Evolutionary conservation across 23 red algal genomes (phyloP).

Genomic region (Gracilaria vermiculophylla): DNA sequence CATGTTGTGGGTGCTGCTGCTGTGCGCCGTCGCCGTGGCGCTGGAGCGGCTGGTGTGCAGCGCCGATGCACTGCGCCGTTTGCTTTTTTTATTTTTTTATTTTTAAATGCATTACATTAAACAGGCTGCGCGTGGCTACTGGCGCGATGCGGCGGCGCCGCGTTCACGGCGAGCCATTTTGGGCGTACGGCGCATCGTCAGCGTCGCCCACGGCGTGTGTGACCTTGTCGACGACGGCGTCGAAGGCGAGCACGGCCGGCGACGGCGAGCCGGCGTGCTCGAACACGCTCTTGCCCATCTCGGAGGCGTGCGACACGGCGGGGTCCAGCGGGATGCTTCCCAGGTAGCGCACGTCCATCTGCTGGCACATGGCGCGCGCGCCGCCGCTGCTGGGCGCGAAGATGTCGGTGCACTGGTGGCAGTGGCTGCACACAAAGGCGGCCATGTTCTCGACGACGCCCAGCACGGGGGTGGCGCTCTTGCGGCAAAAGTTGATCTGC

Average conservation of each 20-base stretch:
- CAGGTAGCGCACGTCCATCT: slow-evolving; percentile 70
- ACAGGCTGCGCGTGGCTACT: too few relatives aligned
- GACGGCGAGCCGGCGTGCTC: not conserved
- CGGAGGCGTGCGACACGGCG: slow-evolving; percentile 62
- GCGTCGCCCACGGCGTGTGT: slow-evolving; percentile 20
- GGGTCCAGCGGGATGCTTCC: slow-evolving; percentile 93
- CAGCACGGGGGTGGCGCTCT: slow-evolving; percentile 69
- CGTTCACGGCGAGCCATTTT: not conserved
- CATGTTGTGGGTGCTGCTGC: too few relatives aligned
- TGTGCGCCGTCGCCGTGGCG: too few relatives aligned
- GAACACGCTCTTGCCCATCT: slow-evolving; percentile 68
- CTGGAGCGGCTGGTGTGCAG: too few relatives aligned
- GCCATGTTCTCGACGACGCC: slow-evolving; percentile 99
- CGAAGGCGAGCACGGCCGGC: slow-evolving; percentile 40
- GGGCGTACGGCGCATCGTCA: not conserved
- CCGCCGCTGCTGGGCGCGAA: slow-evolving; percentile 88
- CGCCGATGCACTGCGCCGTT: too few relatives aligned
- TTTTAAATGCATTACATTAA: too few relatives aligned
- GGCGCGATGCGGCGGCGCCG: too few relatives aligned
- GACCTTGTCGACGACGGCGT: slow-evolving; percentile 30
- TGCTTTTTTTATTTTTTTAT: too few relatives aligned
- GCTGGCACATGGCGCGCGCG: slow-evolving; percentile 69
- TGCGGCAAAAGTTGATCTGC: slow-evolving; percentile 88
- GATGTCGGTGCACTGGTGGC: slow-evolving; percentile 77
- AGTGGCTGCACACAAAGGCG: slow-evolving; percentile 86